Percentiles rank a stretch among this genome's conserved stretches.
These are phyloP conservation scores for Wickerhamomyces hampshirensis DNA, from an alignment of 805 yeast species.

Conservation along the genomic window DNA sequence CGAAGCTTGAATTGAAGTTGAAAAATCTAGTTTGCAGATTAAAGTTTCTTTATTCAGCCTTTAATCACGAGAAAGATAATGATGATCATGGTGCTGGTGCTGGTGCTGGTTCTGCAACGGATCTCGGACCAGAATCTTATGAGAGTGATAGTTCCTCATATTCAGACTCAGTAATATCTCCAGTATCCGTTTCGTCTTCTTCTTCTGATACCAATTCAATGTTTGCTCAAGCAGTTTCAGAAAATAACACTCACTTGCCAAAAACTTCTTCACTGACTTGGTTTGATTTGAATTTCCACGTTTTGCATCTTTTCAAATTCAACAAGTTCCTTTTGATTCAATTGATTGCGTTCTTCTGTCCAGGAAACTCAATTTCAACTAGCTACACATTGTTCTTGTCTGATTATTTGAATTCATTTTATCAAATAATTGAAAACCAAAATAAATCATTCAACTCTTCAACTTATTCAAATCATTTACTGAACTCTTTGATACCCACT, in stretches of 20 bases:
- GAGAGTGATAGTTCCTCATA: background rate
- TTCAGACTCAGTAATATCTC: background rate
- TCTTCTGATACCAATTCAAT: too few species aligned
- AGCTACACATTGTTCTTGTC: slow-evolving; percentile 8
- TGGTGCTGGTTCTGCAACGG: slow-evolving; percentile 1
- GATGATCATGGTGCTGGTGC: too few species aligned
- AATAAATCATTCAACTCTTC: slow-evolving; percentile 20
- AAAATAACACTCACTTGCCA: too few species aligned
- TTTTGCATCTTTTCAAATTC: slow-evolving; percentile 11
- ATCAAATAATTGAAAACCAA: slow-evolving; percentile 17
- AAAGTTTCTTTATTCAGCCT: slow-evolving; percentile 1
- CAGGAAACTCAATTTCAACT: slow-evolving; percentile 6
- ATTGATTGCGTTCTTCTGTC: slow-evolving; percentile 14
- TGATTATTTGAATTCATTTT: slow-evolving; percentile 23
- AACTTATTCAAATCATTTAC: slow-evolving; percentile 17
- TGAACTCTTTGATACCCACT: slow-evolving; percentile 8
- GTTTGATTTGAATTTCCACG: slow-evolving; percentile 16
- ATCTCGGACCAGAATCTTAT: too few species aligned
- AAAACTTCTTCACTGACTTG: slow-evolving; percentile 3
- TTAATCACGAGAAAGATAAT: background rate
- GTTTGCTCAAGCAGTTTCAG: too few species aligned
- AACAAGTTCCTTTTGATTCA: slow-evolving; percentile 17
- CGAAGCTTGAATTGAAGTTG: slow-evolving; percentile 12
- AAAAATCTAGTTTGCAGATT: slow-evolving; percentile 6
- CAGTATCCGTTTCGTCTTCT: background rate